Base-by-base conservation (phyloP, 1,284 basidiomycete species). In the Ceratobasidium sp. region DNA sequence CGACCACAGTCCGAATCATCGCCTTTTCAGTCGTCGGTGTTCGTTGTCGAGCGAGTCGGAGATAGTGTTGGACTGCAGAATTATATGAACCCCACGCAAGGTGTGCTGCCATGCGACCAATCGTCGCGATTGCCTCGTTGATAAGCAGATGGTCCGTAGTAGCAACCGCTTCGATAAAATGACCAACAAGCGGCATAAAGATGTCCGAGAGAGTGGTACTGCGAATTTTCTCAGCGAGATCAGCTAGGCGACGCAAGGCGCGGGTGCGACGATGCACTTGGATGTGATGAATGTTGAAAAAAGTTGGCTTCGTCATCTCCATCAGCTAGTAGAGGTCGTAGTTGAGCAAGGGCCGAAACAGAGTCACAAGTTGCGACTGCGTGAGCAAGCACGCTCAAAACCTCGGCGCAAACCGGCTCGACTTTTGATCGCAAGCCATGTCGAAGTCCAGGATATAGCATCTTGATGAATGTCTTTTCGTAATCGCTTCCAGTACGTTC, bases 251-350 rank as follows among this genome's bases (percentile, higher is more conserved):
- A 36, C 92, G 89, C 41, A 99, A 84, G 0, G 97, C 97, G 75
- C 97, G 86, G 0, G 91, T 90, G 23, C 97, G 89, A 73, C 97
- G 90, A 80, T 99, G 97, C 3, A 92, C 83, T 81, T 99, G 97
- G 65, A 99, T 89, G 80, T 99, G 97, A 75, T 93, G 88, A 64
- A 99, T 89, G 80, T 99, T 99, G 84, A 86, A 99, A 98, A 83
- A 99, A 97, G 79, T 92, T 96, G 32, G 94, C 96, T 80, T 99
- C 97, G 58, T 94, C 92, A 78, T 99, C 97, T 0, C 94, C 96
- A 18, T 86, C 89, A 3, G 92, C 93, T n/a, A 98, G 85, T 10
- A 99, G 83, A 10, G 89, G 85, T 6, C 82, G 86, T 88, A 98
- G 90, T 78, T 98, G 95, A 58, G 87, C 86, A 48, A 98, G 82